A percentile compares a stretch with the other conserved stretches of the same genome.
phyloP scores from a whole-genome alignment of 2,329 filamentous ascomycete species.

The Aureobasidium subglaciale region DNA sequence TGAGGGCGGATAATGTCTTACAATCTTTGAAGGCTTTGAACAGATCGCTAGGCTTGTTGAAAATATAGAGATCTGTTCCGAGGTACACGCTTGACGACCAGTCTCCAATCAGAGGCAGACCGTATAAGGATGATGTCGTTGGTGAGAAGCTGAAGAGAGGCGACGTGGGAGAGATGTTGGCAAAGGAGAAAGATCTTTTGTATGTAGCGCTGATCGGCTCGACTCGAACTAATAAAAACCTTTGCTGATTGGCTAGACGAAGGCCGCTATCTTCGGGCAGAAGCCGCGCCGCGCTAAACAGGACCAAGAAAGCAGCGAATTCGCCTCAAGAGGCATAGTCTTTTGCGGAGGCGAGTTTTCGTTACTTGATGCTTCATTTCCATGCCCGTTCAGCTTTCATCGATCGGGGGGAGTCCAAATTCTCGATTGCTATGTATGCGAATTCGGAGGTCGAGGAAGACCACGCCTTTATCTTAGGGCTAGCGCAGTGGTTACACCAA shows the following conservation, averaged over 20 bases:
- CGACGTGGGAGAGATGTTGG: conserved; percentile 4
- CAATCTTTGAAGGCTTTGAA: not conserved
- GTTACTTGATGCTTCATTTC: conserved; percentile 14
- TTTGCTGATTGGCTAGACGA: not conserved
- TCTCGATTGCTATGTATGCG: not conserved
- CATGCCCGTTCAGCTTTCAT: not conserved
- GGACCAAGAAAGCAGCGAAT: not conserved
- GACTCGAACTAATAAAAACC: not conserved
- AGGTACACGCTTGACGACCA: not conserved
- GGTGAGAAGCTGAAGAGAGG: not conserved
- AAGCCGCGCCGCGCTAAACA: not conserved
- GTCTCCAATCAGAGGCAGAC: not conserved
- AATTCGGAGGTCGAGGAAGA: too few relatives aligned
- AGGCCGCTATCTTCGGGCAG: not conserved
- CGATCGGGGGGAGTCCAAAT: not conserved
- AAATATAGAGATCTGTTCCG: not conserved
- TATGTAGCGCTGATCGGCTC: conserved; percentile 2
- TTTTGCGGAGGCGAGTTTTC: conserved; percentile 8
- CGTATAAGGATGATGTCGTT: not conserved
- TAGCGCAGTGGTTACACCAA: not conserved
- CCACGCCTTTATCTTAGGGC: not conserved
- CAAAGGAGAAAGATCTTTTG: conserved; percentile 11
- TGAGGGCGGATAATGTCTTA: conserved; percentile 1
- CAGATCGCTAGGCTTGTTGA: not conserved
- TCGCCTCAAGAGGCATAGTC: not conserved